These are phyloP conservation scores for Cladosporium sp. DNA, from an alignment of 2,329 filamentous ascomycete species.

Conservation along the genomic window DNA sequence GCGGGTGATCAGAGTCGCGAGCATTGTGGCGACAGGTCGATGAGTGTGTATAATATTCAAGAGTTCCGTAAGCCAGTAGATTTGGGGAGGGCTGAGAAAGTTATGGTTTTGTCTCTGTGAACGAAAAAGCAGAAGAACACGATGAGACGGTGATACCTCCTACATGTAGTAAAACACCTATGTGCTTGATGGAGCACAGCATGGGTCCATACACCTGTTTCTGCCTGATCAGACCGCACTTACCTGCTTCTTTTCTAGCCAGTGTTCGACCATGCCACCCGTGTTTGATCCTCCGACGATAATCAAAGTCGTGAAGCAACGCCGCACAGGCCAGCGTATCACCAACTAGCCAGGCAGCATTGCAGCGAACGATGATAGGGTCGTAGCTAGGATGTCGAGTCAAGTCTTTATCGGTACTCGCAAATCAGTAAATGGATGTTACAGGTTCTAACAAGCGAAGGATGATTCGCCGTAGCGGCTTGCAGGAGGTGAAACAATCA, in stretches of 20 bases:
- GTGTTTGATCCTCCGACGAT: background rate
- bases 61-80: background rate
- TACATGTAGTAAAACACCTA: background rate
- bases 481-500: background rate
- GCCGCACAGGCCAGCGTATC: background rate
- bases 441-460: too few relatives aligned
- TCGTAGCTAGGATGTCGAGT: background rate
- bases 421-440: too few relatives aligned
- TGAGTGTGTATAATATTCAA: too few relatives aligned
- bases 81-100: too few relatives aligned
- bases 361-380: background rate
- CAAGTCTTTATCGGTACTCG: background rate
- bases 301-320: background rate
- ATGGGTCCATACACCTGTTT: background rate
- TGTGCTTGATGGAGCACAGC: background rate
- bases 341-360: background rate
- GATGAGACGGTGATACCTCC: background rate
- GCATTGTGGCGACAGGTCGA: slow-evolving; percentile 2
- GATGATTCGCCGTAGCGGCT: too few relatives aligned
- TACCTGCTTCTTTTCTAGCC: background rate
- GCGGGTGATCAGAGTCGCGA: slow-evolving; percentile 16
- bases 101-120: background rate
- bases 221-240: background rate
- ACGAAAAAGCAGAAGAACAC: background rate
- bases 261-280: background rate